Base-by-base conservation (phyloP, 2,329 filamentous ascomycete genomes). In the Xylaria sp. region DNA sequence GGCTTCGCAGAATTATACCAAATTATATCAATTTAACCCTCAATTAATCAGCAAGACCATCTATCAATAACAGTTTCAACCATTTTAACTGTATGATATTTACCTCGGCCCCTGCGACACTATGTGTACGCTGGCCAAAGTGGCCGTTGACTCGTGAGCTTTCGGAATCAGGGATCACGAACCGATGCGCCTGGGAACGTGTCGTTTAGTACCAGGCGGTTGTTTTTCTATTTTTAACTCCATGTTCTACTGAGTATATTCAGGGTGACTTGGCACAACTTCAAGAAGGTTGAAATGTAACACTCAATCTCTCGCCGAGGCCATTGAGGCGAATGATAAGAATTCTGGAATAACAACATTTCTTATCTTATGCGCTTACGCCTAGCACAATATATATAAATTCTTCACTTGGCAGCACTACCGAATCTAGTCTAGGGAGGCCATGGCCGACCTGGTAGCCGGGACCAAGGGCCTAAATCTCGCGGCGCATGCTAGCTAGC, bases 81-180 rank as follows among this genome's bases (percentile, higher is more conserved):
- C 7, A 37, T 37, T 37, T 37, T 37, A 25, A 5, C 20, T 31
- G 28, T 13, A 25, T 61, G 2, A 23, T 25, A 46, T 44, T 28
- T 3, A 15, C 54, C 8, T 50, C 46, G 48, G 28, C 37, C 28
- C 20, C 25, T 39, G 46, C 28, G 46, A 46, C 2, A 28, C 10
- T 7, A 12, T 41, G 9, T 13, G n/a, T 55, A 34, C 5, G 52
- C n/a, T 23, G 54, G 41, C 25, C 20, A 25, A 41, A 12, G 13
- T 20, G 34, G 41, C 12, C 54, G 1, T 41, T 41, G 34, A n/a
- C n/a, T 25, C 20, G 54, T 28, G 28, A 28, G 1, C 25, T 50
- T 65, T 65, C 66, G 66, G 66, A 55, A 60, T 23, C 7, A 60
- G 61, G 61, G 48, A 61, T 9, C 56, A 46, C 9, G 61, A 65